Conservation (phyloP, 2,329 filamentous ascomycete genomes). For the Hyphodiscus sp. region DNA sequence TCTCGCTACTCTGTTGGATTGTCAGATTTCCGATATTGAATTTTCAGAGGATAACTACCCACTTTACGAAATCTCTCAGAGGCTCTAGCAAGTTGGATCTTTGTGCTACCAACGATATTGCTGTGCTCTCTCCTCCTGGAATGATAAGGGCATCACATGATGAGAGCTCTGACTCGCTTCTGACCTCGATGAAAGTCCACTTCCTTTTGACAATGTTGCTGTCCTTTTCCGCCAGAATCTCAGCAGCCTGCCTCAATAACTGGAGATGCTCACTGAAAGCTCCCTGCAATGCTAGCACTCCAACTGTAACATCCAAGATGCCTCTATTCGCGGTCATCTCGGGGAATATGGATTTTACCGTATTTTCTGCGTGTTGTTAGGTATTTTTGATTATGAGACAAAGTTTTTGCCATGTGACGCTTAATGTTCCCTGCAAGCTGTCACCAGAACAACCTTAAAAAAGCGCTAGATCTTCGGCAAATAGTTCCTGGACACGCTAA, state of each 20-base stretch:
- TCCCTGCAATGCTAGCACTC: constrained; percentile 75
- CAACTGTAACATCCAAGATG: constrained; percentile 42
- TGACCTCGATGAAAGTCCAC: constrained; percentile 64
- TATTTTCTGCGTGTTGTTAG: background rate
- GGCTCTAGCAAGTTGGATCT: constrained; percentile 78
- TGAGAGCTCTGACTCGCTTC: constrained; percentile 64
- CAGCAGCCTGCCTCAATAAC: constrained; percentile 63
- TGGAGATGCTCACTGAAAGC: constrained; percentile 85
- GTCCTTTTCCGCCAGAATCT: constrained; percentile 34
- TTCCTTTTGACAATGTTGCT: constrained; percentile 3
- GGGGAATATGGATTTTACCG: background rate
- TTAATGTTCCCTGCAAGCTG: background rate
- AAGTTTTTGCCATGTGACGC: constrained; percentile 12
- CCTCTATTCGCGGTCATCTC: constrained; percentile 14
- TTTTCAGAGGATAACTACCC: constrained; percentile 35
- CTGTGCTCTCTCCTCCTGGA: constrained; percentile 91
- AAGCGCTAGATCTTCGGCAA: constrained; percentile 5
- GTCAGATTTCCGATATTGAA: constrained; percentile 8
- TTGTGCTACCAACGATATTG: constrained; percentile 81
- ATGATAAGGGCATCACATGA: constrained; percentile 79
- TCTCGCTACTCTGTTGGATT: constrained; percentile 51
- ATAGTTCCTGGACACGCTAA: constrained; percentile 4
- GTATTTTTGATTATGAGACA: background rate
- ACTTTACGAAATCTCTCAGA: constrained; percentile 87
- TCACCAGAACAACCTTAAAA: constrained; percentile 13